Conservation (phyloP, 2,329 filamentous ascomycete genomes). For the Sphaerulina vaccinii region DNA sequence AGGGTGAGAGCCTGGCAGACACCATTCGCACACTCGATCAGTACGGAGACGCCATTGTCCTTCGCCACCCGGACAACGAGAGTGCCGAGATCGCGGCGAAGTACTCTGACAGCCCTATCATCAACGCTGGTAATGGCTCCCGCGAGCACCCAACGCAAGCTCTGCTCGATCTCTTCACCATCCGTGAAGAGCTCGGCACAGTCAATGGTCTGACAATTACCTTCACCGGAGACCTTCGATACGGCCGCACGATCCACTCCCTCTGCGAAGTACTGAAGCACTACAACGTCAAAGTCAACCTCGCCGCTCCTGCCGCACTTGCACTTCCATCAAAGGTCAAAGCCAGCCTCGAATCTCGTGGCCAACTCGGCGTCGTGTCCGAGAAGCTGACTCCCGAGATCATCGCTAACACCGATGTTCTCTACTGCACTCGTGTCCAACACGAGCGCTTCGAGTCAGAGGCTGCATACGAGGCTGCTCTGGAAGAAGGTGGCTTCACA, state of each 20-base stretch:
- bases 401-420: constrained; percentile 78
- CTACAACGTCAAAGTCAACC: constrained; percentile 92
- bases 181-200: constrained; percentile 93
- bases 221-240: constrained; percentile 88
- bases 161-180: constrained; percentile 96
- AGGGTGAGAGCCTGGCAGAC: constrained; percentile 91
- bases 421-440: constrained; percentile 96
- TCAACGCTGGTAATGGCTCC: constrained; percentile 96
- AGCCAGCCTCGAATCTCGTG: constrained; percentile 67
- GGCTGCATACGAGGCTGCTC: constrained; percentile 79
- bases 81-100: constrained; percentile 81
- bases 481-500: constrained; percentile 69
- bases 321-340: constrained; percentile 73
- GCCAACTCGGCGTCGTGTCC: constrained; percentile 74
- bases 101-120: constrained; percentile 85
- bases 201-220: constrained; percentile 95
- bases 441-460: constrained; percentile 88
- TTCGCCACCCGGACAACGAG: constrained; percentile 82
- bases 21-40: constrained; percentile 90
- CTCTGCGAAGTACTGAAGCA: constrained; percentile 89
- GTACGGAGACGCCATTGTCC: constrained; percentile 93
- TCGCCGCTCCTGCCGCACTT: constrained; percentile 79
- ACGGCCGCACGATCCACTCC: constrained; percentile 93
- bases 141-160: constrained; percentile 97
- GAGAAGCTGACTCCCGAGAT: constrained; percentile 83